A percentile compares a stretch with the other conserved stretches of the same genome.
phyloP scores from a whole-genome alignment of 2,329 filamentous ascomycete species.

The Phyllosticta citribraziliensis region DNA sequence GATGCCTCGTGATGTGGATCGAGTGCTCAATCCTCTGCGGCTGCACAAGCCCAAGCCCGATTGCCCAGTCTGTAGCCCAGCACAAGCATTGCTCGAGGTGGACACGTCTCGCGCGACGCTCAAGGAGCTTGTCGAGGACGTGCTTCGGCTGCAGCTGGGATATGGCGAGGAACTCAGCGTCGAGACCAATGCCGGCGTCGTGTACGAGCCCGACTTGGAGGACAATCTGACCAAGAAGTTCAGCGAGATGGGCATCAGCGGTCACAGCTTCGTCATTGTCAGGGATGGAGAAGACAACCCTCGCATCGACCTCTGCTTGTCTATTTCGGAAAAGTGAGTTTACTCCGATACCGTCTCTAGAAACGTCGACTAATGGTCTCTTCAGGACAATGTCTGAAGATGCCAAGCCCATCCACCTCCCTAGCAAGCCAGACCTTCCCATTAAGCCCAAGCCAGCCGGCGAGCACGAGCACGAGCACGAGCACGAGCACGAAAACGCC shows the following conservation, averaged over 20 bases:
- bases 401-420: conserved; percentile 47
- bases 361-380: neutral
- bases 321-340: conserved; percentile 52
- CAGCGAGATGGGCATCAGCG: conserved; percentile 62
- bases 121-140: conserved; percentile 64
- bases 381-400: conserved; percentile 21
- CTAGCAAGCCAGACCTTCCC: conserved; percentile 37
- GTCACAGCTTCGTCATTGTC: conserved; percentile 69
- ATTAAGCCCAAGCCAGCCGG: conserved; percentile 32
- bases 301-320: conserved; percentile 71
- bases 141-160: conserved; percentile 60
- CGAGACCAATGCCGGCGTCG: conserved; percentile 61
- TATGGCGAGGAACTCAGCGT: conserved; percentile 77
- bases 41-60: conserved; percentile 61
- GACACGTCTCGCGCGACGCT: conserved; percentile 66
- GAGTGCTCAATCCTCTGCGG: conserved; percentile 47
- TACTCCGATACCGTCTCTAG: conserved; percentile 9
- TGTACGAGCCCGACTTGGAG: conserved; percentile 84
- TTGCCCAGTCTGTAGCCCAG: conserved; percentile 75
- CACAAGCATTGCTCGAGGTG: conserved; percentile 55
- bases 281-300: conserved; percentile 72
- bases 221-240: conserved; percentile 78
- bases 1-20: conserved; percentile 52
- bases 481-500: conserved; percentile 5
- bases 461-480: conserved; percentile 1